Conservation (phyloP, 805 yeast species). For the Candida gorgasii region DNA sequence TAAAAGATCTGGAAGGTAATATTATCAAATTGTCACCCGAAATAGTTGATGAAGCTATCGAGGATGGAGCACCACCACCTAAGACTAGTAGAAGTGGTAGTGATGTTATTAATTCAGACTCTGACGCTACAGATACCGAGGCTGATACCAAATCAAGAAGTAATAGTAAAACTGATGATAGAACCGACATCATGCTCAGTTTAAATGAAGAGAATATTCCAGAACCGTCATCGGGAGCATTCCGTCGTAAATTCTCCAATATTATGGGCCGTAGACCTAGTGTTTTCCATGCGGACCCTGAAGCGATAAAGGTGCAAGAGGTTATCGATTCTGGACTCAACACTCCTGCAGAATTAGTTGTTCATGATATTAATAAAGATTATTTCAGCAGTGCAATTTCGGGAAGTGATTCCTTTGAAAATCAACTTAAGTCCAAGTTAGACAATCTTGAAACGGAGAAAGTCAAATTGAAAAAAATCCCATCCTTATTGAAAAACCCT, state of each 20-base stretch:
- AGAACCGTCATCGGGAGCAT: conserved; percentile 23
- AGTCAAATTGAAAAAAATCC: conserved; percentile 51
- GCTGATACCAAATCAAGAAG: conserved; percentile 8
- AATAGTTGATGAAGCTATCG: conserved; percentile 29
- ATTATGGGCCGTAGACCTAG: conserved; percentile 47
- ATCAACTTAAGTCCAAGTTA: conserved; percentile 13
- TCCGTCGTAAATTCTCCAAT: conserved; percentile 36
- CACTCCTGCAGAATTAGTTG: conserved; percentile 44
- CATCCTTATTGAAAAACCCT: conserved; percentile 57
- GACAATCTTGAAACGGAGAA: conserved; percentile 8
- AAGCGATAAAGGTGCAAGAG: conserved; percentile 36
- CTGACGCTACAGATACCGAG: conserved; percentile 3
- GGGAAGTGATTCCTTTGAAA: conserved; percentile 9
- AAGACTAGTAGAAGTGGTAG: conserved; percentile 6
- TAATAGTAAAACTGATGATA: conserved; percentile 11
- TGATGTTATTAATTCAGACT: conserved; percentile 17
- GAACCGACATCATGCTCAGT: conserved; percentile 14
- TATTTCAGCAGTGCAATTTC: conserved; percentile 22
- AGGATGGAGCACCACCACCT: conserved; percentile 9
- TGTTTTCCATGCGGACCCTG: conserved; percentile 38
- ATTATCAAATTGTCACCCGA: conserved; percentile 44
- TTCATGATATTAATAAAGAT: conserved; percentile 29
- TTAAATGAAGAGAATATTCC: conserved; percentile 20
- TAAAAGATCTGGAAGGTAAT: conserved; percentile 43
- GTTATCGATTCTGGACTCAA: conserved; percentile 38